Evolutionary conservation across 2,329 filamentous ascomycete genomes (phyloP), one percentile per base, ranked within the genome.

Genomic region (Pseudogymnoascus sp.): DNA sequence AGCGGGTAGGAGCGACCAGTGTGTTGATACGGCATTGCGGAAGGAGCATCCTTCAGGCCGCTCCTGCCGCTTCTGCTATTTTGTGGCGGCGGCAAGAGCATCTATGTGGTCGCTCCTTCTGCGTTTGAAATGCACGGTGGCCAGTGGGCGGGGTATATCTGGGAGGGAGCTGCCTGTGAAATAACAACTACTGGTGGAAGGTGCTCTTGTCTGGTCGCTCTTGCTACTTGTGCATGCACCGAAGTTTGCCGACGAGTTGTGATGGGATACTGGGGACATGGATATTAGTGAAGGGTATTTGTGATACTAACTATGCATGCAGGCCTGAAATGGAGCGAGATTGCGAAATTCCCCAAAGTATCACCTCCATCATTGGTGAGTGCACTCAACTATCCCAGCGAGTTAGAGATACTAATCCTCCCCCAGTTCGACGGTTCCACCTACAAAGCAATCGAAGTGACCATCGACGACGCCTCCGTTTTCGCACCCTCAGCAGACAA

Each of bases 381-480:
- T 64, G 42, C 42, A 15, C 21, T 25, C 25, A 58, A 6, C 25
- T 18, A 10, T 21, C 27, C 12, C 15, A 9, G 31, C 15, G 15
- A 27, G 15, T 8, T 13, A 33, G 29, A 36, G 15, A 10, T 27
- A 40, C 60, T 65, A 60, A 66, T 58, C 40, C 5, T 12, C n/a
- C 5, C 35, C 21, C 67, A 78, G 70, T 82, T 82, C 66, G 80
- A 83, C 60, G 67, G 66, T 13, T 72, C 73, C 52, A 74, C 75
- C 82, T 4, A 66, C 33, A 36, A 36, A 36, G 33, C 33, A 10
- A 36, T 84, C 21, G 80, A 82, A 67, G 79, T 84, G 8, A 83
- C 80, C 40, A 79, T 86, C 69, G 78, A 70, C 63, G 83, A 86
- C 70, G 67, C 78, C 63, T 84, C 82, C 67, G 85, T 87, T 71